These are phyloP conservation scores for Seiridium unicorne DNA, from an alignment of 2,329 filamentous ascomycete genomes.

Conservation along the genomic window DNA sequence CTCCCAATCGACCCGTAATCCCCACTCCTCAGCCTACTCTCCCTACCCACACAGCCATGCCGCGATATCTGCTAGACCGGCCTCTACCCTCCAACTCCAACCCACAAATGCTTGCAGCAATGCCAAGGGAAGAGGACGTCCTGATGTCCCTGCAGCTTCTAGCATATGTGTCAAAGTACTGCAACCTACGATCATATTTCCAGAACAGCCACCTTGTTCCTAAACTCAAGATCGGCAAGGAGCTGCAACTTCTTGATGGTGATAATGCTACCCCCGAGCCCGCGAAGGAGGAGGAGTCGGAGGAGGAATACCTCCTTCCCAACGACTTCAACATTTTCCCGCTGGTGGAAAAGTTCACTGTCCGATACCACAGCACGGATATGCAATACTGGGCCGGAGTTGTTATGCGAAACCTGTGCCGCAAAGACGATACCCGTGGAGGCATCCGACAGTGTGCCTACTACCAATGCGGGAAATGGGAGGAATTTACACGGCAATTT, in stretches of 20 bases:
- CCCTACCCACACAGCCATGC: conserved; percentile 66
- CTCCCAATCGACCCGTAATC: conserved; percentile 69
- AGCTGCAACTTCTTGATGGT: conserved; percentile 76
- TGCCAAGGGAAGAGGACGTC: conserved; percentile 96
- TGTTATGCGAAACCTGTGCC: conserved; percentile 97
- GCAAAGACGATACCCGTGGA: conserved; percentile 92
- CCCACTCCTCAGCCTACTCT: conserved; percentile 74
- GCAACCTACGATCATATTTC: conserved; percentile 92
- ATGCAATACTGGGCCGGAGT: conserved; percentile 99
- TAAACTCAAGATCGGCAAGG: conserved; percentile 82
- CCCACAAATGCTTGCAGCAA: conserved; percentile 77
- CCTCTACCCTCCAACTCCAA: conserved; percentile 57
- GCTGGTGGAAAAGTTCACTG: conserved; percentile 96
- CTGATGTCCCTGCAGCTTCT: conserved; percentile 96
- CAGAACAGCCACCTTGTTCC: conserved; percentile 93
- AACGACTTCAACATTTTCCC: conserved; percentile 99
- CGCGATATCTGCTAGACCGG: conserved; percentile 77
- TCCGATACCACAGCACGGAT: conserved; percentile 89
- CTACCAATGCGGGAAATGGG: conserved; percentile 98
- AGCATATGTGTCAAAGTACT: conserved; percentile 98
- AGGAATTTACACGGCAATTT: conserved; percentile 93
- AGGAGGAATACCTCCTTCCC: conserved; percentile 85
- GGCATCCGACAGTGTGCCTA: conserved; percentile 97
- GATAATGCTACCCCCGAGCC: conserved; percentile 49
- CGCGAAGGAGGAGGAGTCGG: conserved; percentile 54